phyloP scores from a whole-genome alignment of 2,329 filamentous ascomycete genomes.

The Colletotrichum sansevieriae region DNA sequence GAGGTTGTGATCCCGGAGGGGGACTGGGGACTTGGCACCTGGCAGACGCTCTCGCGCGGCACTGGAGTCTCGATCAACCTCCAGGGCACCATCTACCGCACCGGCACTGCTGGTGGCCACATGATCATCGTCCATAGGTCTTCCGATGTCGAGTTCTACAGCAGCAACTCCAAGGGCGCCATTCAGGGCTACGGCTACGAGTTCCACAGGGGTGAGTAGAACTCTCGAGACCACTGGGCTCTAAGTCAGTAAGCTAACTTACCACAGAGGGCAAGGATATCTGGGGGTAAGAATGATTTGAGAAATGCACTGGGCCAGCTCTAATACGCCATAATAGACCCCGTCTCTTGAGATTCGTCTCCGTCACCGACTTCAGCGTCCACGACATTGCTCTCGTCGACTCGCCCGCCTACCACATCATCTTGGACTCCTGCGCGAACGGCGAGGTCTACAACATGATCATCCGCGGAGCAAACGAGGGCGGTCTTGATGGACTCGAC shows the following conservation, averaged over 20 bases:
- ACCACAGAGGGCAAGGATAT: conserved; percentile 27
- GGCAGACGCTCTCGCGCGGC: conserved; percentile 60
- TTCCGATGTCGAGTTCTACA: conserved; percentile 62
- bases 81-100: conserved; percentile 52
- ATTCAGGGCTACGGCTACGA: conserved; percentile 62
- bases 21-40: conserved; percentile 60
- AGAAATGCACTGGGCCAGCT: too few relatives aligned
- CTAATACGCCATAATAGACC: conserved; percentile 46
- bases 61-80: conserved; percentile 61
- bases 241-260: background rate
- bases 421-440: conserved; percentile 59
- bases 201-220: conserved; percentile 51
- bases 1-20: conserved; percentile 62
- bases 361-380: conserved; percentile 60
- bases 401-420: conserved; percentile 62
- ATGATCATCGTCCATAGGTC: conserved; percentile 42
- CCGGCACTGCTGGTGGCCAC: conserved; percentile 42
- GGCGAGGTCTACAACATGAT: conserved; percentile 68
- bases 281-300: conserved; percentile 14
- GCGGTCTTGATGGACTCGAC: conserved; percentile 69
- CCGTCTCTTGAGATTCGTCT: conserved; percentile 58
- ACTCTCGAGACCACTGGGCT: background rate
- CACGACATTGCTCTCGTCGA: conserved; percentile 64
- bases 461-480: conserved; percentile 63
- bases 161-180: conserved; percentile 56